A percentile compares a stretch with the other conserved stretches of the same genome.
Evolutionary conservation across 169 alveolate genomes (phyloP).

Genomic region (Plasmodium ovale): DNA sequence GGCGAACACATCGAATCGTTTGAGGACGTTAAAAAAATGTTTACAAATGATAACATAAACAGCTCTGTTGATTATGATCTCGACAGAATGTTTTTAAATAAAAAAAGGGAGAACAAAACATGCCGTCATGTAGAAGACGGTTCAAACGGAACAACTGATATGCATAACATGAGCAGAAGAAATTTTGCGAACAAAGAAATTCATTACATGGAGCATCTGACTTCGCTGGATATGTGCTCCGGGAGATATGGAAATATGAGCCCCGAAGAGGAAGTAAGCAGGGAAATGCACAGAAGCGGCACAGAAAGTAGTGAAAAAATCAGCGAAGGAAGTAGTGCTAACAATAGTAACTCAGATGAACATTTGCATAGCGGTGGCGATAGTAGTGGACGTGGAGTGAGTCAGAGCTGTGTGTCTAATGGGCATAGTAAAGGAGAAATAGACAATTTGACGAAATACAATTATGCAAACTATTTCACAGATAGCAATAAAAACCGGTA

Average conservation of each 20-base stretch:
- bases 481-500: neutral
- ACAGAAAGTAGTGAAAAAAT: neutral
- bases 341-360: neutral
- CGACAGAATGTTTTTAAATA: conserved; percentile 6
- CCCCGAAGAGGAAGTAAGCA: neutral
- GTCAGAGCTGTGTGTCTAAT: neutral
- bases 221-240: neutral
- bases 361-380: neutral
- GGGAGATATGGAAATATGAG: neutral
- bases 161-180: neutral
- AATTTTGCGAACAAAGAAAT: neutral
- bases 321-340: neutral
- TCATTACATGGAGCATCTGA: conserved; percentile 11
- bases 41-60: neutral
- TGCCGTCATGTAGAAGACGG: conserved; percentile 6
- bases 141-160: too few relatives aligned
- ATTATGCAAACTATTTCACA: neutral
- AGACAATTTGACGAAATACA: neutral
- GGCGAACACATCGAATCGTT: neutral
- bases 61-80: neutral
- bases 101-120: neutral
- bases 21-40: conserved; percentile 5
- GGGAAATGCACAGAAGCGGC: neutral
- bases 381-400: neutral
- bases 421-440: neutral